Evolutionary conservation across 768 basidiomycete species (phyloP).

Genomic region (Sutorius australiensis): DNA sequence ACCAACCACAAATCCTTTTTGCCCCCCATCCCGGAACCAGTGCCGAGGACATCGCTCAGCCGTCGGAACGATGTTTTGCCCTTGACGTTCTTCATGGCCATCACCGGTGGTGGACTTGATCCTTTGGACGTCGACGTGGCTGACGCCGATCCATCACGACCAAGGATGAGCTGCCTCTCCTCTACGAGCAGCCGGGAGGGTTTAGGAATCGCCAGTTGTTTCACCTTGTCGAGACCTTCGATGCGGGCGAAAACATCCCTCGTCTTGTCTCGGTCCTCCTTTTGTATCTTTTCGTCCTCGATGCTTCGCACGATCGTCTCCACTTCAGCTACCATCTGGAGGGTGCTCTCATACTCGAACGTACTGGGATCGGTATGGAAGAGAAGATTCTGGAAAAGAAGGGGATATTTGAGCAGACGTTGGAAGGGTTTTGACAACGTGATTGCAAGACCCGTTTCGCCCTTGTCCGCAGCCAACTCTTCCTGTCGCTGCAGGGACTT

Average conservation of each 20-base stretch:
- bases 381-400: constrained; percentile 95
- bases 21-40: constrained; percentile 50
- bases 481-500: constrained; percentile 75
- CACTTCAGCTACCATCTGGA: constrained; percentile 96
- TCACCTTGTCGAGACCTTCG: constrained; percentile 92
- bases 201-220: constrained; percentile 88
- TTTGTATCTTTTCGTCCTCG: constrained; percentile 96
- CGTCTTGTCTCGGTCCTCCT: constrained; percentile 94
- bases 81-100: constrained; percentile 54
- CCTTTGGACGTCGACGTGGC: constrained; percentile 20
- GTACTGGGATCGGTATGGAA: constrained; percentile 97
- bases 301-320: constrained; percentile 95
- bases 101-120: constrained; percentile 35
- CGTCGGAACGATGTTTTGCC: constrained; percentile 87
- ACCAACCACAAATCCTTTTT: constrained; percentile 94
- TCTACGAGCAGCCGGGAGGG: constrained; percentile 83
- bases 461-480: constrained; percentile 73
- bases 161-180: constrained; percentile 57
- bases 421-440: constrained; percentile 97
- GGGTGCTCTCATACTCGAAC: constrained; percentile 93
- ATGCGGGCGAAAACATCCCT: constrained; percentile 94
- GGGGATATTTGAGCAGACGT: constrained; percentile 91
- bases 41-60: constrained; percentile 81
- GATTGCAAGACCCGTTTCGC: constrained; percentile 93
- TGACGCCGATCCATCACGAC: constrained; percentile 25